phyloP scores from a whole-genome alignment of 768 basidiomycete genomes.

The Xerocomellus intermedius region DNA sequence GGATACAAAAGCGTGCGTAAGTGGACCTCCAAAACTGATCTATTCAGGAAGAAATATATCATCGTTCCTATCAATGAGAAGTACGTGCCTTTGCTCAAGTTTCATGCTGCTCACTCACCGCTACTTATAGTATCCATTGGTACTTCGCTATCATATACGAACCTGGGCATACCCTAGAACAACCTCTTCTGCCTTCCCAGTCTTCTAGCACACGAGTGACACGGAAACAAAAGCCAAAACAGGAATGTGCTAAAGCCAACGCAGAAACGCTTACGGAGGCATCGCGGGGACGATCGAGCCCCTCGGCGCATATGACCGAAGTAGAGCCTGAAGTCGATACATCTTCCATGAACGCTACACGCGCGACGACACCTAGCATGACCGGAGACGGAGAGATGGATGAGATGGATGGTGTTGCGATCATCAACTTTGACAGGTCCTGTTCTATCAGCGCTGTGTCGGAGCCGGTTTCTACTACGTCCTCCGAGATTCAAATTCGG shows the following conservation, averaged over 20 bases:
- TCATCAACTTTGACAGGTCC: slow-evolving; percentile 11
- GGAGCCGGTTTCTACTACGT: slow-evolving; percentile 7
- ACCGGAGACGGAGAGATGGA: slow-evolving; percentile 16
- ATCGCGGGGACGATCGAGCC: background rate
- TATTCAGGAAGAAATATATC: slow-evolving; percentile 91
- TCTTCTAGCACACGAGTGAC: slow-evolving; percentile 15
- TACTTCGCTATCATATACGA: slow-evolving; percentile 92
- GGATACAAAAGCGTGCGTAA: slow-evolving; percentile 86
- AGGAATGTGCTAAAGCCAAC: slow-evolving; percentile 2
- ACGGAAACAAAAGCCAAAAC: slow-evolving; percentile 23
- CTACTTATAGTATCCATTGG: slow-evolving; percentile 78
- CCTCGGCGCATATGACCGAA: background rate
- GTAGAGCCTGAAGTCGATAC: slow-evolving; percentile 14
- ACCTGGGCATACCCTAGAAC: slow-evolving; percentile 59
- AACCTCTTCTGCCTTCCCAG: slow-evolving; percentile 39
- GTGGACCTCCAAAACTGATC: slow-evolving; percentile 88
- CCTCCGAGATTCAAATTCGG: slow-evolving; percentile 10
- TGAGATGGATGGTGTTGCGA: slow-evolving; percentile 12
- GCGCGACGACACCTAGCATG: slow-evolving; percentile 23
- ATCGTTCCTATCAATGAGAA: slow-evolving; percentile 97
- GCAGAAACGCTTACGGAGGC: background rate
- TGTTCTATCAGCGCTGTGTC: slow-evolving; percentile 14
- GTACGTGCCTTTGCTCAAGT: slow-evolving; percentile 43
- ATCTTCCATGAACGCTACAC: slow-evolving; percentile 16
- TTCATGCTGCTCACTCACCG: slow-evolving; percentile 3